Conservation (phyloP, 495 filamentous ascomycete species). For the Talaromyces nanjingensis region DNA sequence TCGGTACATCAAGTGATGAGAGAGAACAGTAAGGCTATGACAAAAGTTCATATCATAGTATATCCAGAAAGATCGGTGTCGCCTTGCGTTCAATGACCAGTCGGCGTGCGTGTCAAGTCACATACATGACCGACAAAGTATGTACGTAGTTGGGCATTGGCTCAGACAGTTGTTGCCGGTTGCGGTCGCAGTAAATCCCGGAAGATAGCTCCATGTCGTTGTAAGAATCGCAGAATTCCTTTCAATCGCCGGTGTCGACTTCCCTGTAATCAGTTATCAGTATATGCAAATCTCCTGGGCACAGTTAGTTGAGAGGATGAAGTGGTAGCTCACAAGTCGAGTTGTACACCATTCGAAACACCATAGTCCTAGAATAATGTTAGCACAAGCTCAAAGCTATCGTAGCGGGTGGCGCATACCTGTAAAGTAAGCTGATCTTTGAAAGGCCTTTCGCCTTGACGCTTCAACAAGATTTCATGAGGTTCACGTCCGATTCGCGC, state of each 20-base stretch:
- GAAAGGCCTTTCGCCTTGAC: slow-evolving; percentile 86
- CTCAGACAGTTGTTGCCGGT: not conserved
- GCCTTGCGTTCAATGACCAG: not conserved
- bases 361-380: slow-evolving; percentile 71
- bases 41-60: slow-evolving; percentile 1
- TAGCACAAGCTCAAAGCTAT: not conserved
- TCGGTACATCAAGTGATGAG: slow-evolving; percentile 1
- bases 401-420: not conserved
- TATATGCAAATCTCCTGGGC: slow-evolving; percentile 5
- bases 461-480: slow-evolving; percentile 84
- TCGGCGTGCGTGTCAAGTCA: not conserved
- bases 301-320: slow-evolving; percentile 3
- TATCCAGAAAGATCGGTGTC: not conserved
- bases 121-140: not conserved
- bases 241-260: slow-evolving; percentile 71
- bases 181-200: not conserved
- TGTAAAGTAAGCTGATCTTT: slow-evolving; percentile 67
- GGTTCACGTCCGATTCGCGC: slow-evolving; percentile 78
- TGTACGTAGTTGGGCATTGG: not conserved
- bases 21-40: slow-evolving; percentile 2
- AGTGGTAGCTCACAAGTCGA: slow-evolving; percentile 58
- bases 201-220: not conserved
- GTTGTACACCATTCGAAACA: slow-evolving; percentile 78
- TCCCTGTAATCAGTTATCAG: slow-evolving; percentile 39
- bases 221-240: not conserved